Evolutionary conservation across 2,329 filamentous ascomycete species (phyloP).

Genomic region (Curvularia lunata): DNA sequence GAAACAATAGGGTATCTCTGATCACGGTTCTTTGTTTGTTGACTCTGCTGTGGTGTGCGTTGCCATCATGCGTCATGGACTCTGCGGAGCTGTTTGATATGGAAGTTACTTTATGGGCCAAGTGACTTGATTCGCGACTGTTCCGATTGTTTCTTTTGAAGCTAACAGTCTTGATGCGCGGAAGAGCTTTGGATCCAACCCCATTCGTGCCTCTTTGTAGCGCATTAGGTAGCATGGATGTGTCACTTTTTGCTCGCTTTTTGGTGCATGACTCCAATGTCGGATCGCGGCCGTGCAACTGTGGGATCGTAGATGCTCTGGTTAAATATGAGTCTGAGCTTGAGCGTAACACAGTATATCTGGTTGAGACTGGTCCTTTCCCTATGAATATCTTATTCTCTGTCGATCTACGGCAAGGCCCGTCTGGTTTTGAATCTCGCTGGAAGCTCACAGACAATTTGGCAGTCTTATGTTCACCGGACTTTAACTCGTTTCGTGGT

Average conservation of each 20-base stretch:
- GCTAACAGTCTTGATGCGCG: conserved; percentile 41
- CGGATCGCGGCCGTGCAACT: conserved; percentile 1
- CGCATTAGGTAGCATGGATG: conserved; percentile 24
- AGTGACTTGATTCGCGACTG: conserved; percentile 7
- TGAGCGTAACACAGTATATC: conserved; percentile 7
- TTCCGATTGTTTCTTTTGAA: conserved; percentile 27
- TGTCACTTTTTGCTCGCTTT: conserved; percentile 31
- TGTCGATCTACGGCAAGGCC: conserved; percentile 8
- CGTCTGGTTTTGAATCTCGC: background rate
- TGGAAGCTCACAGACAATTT: conserved; percentile 11
- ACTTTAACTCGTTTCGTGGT: conserved; percentile 16
- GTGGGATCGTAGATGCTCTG: conserved; percentile 2
- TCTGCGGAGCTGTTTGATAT: conserved; percentile 3
- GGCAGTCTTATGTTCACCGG: conserved; percentile 14
- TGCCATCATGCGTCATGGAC: background rate
- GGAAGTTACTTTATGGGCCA: conserved; percentile 7
- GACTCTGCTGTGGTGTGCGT: background rate
- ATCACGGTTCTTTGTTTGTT: background rate
- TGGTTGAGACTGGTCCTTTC: conserved; percentile 4
- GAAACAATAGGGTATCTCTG: conserved; percentile 11
- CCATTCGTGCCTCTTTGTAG: background rate
- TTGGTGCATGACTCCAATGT: conserved; percentile 41
- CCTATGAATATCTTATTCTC: conserved; percentile 7
- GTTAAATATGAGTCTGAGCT: conserved; percentile 12
- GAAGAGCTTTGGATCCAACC: conserved; percentile 14